Evolutionary conservation across 2,329 filamentous ascomycete species (phyloP).

Genomic region (Beauveria rudraprayagi): DNA sequence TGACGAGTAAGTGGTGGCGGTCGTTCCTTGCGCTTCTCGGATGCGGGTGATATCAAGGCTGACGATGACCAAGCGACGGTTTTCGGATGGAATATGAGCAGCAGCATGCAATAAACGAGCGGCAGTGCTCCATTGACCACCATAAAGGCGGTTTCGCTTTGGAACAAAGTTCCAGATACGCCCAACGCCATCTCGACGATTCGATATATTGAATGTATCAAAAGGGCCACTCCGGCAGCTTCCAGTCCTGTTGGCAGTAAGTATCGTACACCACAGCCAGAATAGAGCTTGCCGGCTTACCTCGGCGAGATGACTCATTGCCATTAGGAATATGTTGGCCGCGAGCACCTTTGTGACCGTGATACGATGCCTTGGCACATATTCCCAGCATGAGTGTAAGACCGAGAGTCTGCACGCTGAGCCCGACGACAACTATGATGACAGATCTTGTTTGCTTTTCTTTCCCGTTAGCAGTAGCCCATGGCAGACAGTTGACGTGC

Average conservation of each 20-base stretch:
- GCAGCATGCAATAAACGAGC: not conserved
- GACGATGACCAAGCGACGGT: not conserved
- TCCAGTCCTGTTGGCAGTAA: not conserved
- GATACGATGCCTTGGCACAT: not conserved
- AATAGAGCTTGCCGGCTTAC: not conserved
- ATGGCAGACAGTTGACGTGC: too few species aligned
- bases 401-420: not conserved
- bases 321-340: not conserved
- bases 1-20: not conserved
- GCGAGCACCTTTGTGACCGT: not conserved
- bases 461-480: not conserved
- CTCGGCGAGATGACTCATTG: not conserved
- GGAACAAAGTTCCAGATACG: not conserved
- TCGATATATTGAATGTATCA: not conserved
- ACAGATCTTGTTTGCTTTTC: not conserved
- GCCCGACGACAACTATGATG: not conserved
- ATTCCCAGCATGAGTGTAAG: not conserved
- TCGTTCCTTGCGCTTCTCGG: not conserved
- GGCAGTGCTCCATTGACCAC: not conserved
- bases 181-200: conserved; percentile 1
- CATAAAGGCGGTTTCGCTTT: conserved; percentile 4
- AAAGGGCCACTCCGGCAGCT: not conserved
- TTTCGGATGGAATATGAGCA: not conserved
- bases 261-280: not conserved
- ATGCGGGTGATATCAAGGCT: not conserved